Evolutionary conservation across 768 basidiomycete species (phyloP), one percentile per base, ranked within the genome.

Genomic region (Crepidotus variabilis): DNA sequence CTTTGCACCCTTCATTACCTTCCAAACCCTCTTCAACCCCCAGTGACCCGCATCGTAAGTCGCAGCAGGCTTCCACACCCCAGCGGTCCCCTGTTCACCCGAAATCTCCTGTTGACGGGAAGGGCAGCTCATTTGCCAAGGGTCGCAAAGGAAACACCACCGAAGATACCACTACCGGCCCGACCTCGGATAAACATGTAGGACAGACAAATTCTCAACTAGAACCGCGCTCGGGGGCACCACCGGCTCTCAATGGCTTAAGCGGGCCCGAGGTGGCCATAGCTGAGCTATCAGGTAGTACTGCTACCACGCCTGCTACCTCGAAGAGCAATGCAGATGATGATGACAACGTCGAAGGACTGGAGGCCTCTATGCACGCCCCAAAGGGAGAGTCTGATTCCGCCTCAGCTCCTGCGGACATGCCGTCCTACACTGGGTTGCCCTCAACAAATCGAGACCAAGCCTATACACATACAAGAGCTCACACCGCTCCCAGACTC

Each of bases 301-400:
- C 18, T n/a, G 48, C 24, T 36, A 54, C 51, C 24, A 51, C 53
- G 32, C 53, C 21, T 34, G 50, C 46, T 14, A 53, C 14, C 33
- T 45, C 45, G 16, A 46, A 57, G 36, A 58, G 56, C 20, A 55
- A 59, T 48, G 55, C 47, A 20, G 60, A 60, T 51, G 61, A 59
- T 49, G 24, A 34, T 16, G 48, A 43, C 32, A 48, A 24, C 47
- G 34, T 36, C 13, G 59, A 61, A 9, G 67, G 69, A n/a, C 59
- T 70, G 24, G 55, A 62, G n/a, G 78, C 80, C 46, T 87, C 86
- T 1, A 84, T 85, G 20, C 81, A 87, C 63, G 84, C 85, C 1
- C 79, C 80, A 46, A 65, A 72, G 55, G 67, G 69, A 28, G 61
- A 71, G 18, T 63, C 72, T 3, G 70, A 77, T 43, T 74, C 80